Base-by-base conservation (phyloP, 768 basidiomycete genomes). In the Mycena latifolia region DNA sequence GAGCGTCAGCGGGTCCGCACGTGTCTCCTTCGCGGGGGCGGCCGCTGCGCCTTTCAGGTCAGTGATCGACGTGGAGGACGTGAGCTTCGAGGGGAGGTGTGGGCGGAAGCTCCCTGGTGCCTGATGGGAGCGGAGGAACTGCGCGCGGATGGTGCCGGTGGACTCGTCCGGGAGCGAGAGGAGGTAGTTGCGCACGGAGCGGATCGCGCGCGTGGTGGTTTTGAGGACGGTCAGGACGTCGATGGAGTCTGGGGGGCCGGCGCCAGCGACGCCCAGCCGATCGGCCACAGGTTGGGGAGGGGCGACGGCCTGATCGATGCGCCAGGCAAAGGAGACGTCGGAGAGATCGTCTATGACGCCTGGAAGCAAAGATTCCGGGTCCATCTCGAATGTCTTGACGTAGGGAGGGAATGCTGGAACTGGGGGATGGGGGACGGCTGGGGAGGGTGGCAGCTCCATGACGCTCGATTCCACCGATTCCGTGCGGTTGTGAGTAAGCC, bases 151-250 rank as follows among this genome's bases (percentile, higher is more conserved):
- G 2, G 86, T 83, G 11, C 81, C 86, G 18, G 87, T 81, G 2
- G 84, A 86, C 62, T 94, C 92, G 72, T 94, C 90, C 0, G 94
- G 94, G 17, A 96, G 86, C 0, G 92, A 88, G 33, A 96, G 81
- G 22, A 95, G 80, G 75, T 95, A 96, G 75, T 93, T 93, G 15
- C 95, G 86, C 33, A 94, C 91, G 17, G 91, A 89, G 35, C 95
- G 88, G 51, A 98, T 89, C 5, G 92, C 89, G 43, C 85, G 86
- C 9, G 94, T 95, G 0, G 95, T 96, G 1, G 84, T 88, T 76
- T 93, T 91, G 62, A 97, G 86, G 6, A 89, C 81, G 6, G 81
- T 82, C 11, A 96, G 84, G 9, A 98, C 84, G 66, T 93, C 91
- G 7, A 60, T 53, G 14, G 54, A 55, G 41, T 64, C 57, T 22